Conservation (phyloP, 768 basidiomycete genomes). For the Boletus reticuloceps region DNA sequence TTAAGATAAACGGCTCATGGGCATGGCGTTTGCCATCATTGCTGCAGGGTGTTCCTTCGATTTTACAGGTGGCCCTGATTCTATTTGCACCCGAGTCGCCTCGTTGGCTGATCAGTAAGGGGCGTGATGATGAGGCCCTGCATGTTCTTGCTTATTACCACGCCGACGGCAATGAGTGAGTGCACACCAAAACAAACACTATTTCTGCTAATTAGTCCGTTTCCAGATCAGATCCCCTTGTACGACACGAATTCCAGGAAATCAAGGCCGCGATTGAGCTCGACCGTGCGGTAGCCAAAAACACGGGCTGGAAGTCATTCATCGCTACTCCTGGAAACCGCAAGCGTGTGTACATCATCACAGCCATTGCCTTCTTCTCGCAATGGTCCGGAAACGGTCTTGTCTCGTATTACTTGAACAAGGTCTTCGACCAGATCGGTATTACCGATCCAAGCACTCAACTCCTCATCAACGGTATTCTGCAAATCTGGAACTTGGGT, state of each 20-base stretch:
- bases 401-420: slow-evolving; percentile 78
- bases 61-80: slow-evolving; percentile 63
- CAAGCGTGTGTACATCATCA: slow-evolving; percentile 72
- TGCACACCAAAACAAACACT: background rate
- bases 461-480: slow-evolving; percentile 82
- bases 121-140: slow-evolving; percentile 66
- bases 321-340: slow-evolving; percentile 67
- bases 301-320: slow-evolving; percentile 69
- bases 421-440: slow-evolving; percentile 67
- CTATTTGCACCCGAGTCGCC: slow-evolving; percentile 81
- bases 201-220: background rate
- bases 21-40: slow-evolving; percentile 81
- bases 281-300: slow-evolving; percentile 56
- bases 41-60: slow-evolving; percentile 67
- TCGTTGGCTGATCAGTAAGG: slow-evolving; percentile 77
- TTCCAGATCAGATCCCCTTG: slow-evolving; percentile 57
- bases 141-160: slow-evolving; percentile 79
- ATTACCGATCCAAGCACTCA: slow-evolving; percentile 59
- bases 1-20: slow-evolving; percentile 66
- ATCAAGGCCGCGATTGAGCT: slow-evolving; percentile 76
- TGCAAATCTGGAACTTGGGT: slow-evolving; percentile 77
- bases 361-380: slow-evolving; percentile 79
- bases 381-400: slow-evolving; percentile 87
- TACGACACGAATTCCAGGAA: slow-evolving; percentile 73
- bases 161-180: slow-evolving; percentile 65